phyloP scores from a whole-genome alignment of 805 yeast genomes.

The Kodamaea laetipori region DNA sequence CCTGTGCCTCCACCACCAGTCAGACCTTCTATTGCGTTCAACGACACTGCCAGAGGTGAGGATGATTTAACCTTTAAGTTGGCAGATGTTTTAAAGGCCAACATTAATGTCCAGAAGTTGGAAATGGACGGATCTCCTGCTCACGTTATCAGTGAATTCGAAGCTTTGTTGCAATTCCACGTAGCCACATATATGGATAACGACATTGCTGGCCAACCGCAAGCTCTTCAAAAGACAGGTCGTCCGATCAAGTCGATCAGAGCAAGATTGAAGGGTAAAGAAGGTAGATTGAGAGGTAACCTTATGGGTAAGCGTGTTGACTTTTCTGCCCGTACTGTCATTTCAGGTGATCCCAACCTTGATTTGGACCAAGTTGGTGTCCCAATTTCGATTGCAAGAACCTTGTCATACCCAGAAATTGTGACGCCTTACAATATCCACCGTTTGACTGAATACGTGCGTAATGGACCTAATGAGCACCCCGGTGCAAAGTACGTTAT shows the following conservation, averaged over 20 bases:
- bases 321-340: constrained; percentile 97
- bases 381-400: constrained; percentile 93
- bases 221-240: constrained; percentile 97
- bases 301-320: constrained; percentile 99
- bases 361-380: constrained; percentile 99
- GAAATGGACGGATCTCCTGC: constrained; percentile 99
- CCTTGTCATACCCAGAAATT: constrained; percentile 93
- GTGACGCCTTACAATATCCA: constrained; percentile 98
- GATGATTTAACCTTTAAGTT: constrained; percentile 97
- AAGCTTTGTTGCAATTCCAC: constrained; percentile 91
- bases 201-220: constrained; percentile 99
- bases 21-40: constrained; percentile 96
- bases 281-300: constrained; percentile 98
- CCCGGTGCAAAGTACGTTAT: constrained; percentile 99
- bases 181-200: constrained; percentile 99
- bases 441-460: constrained; percentile 85
- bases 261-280: constrained; percentile 99
- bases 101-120: constrained; percentile 93
- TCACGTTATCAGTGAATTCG: constrained; percentile 96
- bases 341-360: constrained; percentile 98
- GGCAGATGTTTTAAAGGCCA: constrained; percentile 95
- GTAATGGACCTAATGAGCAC: constrained; percentile 98
- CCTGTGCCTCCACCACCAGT: constrained; percentile 99
- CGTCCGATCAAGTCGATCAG: constrained; percentile 98
- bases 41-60: constrained; percentile 97